phyloP scores from a whole-genome alignment of 768 basidiomycete genomes.

The Pisolithus orientalis region DNA sequence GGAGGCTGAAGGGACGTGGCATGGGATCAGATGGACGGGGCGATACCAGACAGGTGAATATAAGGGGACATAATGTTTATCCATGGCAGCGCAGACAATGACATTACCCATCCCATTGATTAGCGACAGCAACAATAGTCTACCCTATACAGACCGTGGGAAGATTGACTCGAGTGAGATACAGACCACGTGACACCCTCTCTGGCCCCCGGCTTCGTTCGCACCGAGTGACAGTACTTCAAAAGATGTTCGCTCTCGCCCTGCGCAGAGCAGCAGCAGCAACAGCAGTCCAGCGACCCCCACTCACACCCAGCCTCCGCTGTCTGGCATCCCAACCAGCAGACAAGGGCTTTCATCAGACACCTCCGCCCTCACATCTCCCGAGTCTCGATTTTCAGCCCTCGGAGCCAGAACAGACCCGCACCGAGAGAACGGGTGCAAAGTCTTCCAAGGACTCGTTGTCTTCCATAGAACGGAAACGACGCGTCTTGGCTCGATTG shows the following conservation, averaged over 20 bases:
- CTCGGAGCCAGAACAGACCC: slow-evolving; percentile 35
- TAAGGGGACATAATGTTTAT: no score
- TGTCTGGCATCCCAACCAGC: slow-evolving; percentile 15
- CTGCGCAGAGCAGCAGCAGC: slow-evolving; percentile 16
- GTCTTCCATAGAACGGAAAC: slow-evolving; percentile 69
- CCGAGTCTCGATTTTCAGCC: slow-evolving; percentile 66
- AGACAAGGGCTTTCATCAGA: slow-evolving; percentile 1
- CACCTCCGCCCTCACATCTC: slow-evolving; percentile 15
- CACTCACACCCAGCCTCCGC: slow-evolving; percentile 16
- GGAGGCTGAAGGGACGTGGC: neutral
- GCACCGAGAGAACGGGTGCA: slow-evolving; percentile 61
- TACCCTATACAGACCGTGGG: no score
- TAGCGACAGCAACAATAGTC: neutral
- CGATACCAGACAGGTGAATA: no score
- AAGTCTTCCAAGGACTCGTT: slow-evolving; percentile 72
- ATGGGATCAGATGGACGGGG: no score
- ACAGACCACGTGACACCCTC: neutral
- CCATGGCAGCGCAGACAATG: neutral
- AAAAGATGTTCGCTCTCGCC: slow-evolving; percentile 18
- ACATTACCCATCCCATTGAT: no score
- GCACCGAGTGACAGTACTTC: neutral
- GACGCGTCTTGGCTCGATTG: slow-evolving; percentile 50
- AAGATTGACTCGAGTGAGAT: no score
- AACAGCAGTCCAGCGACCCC: slow-evolving; percentile 10
- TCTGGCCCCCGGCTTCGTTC: neutral